A percentile compares a stretch with the other conserved stretches of the same genome.
These are phyloP conservation scores for Mycosarcoma mackinlayi DNA, from an alignment of 1,284 basidiomycete genomes.

Conservation along the genomic window DNA sequence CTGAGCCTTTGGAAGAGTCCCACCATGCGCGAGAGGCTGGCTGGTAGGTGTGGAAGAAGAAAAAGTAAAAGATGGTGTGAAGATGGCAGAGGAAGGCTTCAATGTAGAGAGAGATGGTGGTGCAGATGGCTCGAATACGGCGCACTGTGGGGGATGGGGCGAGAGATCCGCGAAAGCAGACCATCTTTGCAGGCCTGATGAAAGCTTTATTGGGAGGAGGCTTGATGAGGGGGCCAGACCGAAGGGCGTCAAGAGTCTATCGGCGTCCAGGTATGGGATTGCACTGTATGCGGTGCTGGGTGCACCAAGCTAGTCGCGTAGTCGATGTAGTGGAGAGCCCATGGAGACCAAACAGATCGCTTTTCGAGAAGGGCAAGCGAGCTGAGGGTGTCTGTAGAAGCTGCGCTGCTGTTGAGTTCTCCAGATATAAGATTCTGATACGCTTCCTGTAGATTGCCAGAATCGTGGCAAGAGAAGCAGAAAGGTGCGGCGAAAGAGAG, in stretches of 20 bases:
- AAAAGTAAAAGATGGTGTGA: constrained; percentile 32
- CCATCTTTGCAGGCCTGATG: constrained; percentile 24
- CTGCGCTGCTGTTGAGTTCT: too few species aligned
- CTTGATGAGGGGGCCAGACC: background rate
- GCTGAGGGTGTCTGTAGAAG: too few species aligned
- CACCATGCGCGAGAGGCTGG: constrained; percentile 42
- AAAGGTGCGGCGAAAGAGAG: too few species aligned
- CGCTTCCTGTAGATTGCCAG: too few species aligned
- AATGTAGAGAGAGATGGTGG: constrained; percentile 30
- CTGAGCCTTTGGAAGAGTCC: constrained; percentile 43
- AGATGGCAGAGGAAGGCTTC: constrained; percentile 34
- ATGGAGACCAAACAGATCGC: too few species aligned
- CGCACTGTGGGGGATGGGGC: constrained; percentile 33
- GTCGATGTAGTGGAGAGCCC: background rate
- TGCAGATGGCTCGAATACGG: constrained; percentile 30
- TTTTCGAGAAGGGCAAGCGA: too few species aligned
- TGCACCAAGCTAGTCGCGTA: too few species aligned
- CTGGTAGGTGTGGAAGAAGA: constrained; percentile 31
- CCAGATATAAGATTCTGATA: too few species aligned
- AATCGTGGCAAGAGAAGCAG: too few species aligned
- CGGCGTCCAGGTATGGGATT: too few species aligned
- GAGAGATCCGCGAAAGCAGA: constrained; percentile 33
- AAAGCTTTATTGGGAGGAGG: background rate
- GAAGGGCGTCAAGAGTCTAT: background rate
- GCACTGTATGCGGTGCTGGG: too few species aligned